Evolutionary conservation across 257 asterid genomes (phyloP).

Genomic region (Cinchona pubescens): DNA sequence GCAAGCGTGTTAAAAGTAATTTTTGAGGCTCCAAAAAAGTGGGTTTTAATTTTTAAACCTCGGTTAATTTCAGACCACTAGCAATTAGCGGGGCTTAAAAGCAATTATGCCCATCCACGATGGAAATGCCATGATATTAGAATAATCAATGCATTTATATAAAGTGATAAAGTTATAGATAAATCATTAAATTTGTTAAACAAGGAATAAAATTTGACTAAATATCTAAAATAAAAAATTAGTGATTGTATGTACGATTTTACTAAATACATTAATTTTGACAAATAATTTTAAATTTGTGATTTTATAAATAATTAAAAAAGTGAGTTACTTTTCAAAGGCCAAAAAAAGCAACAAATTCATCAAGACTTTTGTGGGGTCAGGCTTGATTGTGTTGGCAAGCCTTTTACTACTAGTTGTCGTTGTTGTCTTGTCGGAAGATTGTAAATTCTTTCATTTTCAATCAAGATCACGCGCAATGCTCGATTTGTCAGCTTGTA

Average conservation of each 20-base stretch:
- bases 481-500: constrained; percentile 43
- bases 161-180: no score
- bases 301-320: no score
- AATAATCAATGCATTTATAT: no score
- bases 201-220: no score
- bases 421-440: constrained; percentile 65
- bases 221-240: no score
- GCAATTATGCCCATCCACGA: constrained; percentile 25
- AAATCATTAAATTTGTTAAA: no score
- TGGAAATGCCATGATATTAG: constrained; percentile 21
- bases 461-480: constrained; percentile 57
- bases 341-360: constrained; percentile 24
- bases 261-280: no score
- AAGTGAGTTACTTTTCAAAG: constrained; percentile 31
- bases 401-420: constrained; percentile 47
- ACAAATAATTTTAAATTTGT: no score
- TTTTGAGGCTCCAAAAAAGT: constrained; percentile 27
- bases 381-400: constrained; percentile 50
- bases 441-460: constrained; percentile 48
- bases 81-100: constrained; percentile 16
- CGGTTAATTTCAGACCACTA: constrained; percentile 25
- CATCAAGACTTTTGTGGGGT: constrained; percentile 35
- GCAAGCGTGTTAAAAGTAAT: constrained; percentile 29
- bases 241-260: no score
- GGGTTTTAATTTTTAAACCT: constrained; percentile 9